These are phyloP conservation scores for Alternaria solani DNA, from an alignment of 2,329 filamentous ascomycete genomes.

Conservation along the genomic window DNA sequence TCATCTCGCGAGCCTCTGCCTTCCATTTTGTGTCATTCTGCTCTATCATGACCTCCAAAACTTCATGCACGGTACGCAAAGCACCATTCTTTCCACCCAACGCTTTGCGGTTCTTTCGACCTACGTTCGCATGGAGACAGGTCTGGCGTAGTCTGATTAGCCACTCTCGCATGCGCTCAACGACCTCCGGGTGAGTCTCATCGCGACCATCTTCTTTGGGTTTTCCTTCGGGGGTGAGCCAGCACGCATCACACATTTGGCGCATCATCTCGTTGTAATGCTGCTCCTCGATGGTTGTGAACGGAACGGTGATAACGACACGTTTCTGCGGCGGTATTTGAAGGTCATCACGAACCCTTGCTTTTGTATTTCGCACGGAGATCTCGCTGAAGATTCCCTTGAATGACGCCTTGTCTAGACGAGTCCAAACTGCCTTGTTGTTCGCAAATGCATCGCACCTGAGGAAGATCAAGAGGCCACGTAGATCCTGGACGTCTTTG, in stretches of 20 bases:
- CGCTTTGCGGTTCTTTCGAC: constrained; percentile 69
- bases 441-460: constrained; percentile 78
- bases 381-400: constrained; percentile 73
- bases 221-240: constrained; percentile 69
- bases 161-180: constrained; percentile 81
- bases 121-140: constrained; percentile 85
- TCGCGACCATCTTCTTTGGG: constrained; percentile 71
- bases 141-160: constrained; percentile 80
- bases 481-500: constrained; percentile 78
- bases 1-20: constrained; percentile 71
- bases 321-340: constrained; percentile 82
- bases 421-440: constrained; percentile 70
- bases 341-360: constrained; percentile 79
- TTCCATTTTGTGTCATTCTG: constrained; percentile 75
- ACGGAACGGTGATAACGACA: constrained; percentile 86
- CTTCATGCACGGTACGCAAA: constrained; percentile 82
- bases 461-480: constrained; percentile 82
- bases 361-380: constrained; percentile 85
- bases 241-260: constrained; percentile 75
- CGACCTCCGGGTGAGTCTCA: constrained; percentile 62
- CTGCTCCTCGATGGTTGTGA: constrained; percentile 89
- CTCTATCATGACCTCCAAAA: constrained; percentile 90
- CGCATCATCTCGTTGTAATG: constrained; percentile 81
- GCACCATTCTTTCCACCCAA: constrained; percentile 70
- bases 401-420: constrained; percentile 73